Evolutionary conservation across 139 green algal genomes (phyloP).

Genomic region (Astrephomene gubernaculifera): DNA sequence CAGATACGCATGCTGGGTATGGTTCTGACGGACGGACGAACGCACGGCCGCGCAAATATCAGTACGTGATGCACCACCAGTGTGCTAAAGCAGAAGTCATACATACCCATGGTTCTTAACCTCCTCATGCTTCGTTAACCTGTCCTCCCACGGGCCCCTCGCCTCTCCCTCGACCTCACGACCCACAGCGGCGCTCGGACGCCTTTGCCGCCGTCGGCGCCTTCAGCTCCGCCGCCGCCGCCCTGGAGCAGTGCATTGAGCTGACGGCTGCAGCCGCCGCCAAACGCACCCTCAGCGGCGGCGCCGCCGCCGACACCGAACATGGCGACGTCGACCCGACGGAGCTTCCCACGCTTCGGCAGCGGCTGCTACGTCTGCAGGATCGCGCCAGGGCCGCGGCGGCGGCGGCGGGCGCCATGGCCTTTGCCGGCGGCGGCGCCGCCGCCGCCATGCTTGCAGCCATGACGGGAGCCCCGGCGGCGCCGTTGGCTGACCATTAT

Average conservation of each 20-base stretch:
- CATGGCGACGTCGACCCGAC: background rate
- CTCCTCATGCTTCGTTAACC: too few relatives aligned
- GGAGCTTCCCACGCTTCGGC: slow-evolving; percentile 1
- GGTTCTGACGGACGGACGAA: too few relatives aligned
- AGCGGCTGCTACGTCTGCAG: background rate
- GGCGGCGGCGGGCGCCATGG: background rate
- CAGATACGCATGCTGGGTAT: too few relatives aligned
- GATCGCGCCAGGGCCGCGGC: background rate
- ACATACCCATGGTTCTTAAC: too few relatives aligned
- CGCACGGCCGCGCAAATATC: too few relatives aligned
- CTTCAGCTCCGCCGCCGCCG: slow-evolving; percentile 39
- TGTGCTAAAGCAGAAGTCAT: too few relatives aligned
- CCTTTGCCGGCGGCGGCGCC: background rate
- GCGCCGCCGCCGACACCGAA: background rate
- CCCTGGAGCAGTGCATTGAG: slow-evolving; percentile 55
- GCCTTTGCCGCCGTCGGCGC: slow-evolving; percentile 62
- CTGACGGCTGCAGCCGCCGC: slow-evolving; percentile 29
- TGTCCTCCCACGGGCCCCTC: too few relatives aligned
- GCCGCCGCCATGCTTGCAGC: background rate
- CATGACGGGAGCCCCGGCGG: background rate
- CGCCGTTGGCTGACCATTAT: slow-evolving; percentile 60
- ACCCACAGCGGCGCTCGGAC: slow-evolving; percentile 67
- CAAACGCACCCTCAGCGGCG: background rate
- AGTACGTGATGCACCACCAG: too few relatives aligned
- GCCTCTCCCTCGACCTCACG: too few relatives aligned